A percentile compares a stretch with the other conserved stretches of the same genome.
Conservation (phyloP, 2,329 filamentous ascomycete genomes). For the Penicillium verrucosum region DNA sequence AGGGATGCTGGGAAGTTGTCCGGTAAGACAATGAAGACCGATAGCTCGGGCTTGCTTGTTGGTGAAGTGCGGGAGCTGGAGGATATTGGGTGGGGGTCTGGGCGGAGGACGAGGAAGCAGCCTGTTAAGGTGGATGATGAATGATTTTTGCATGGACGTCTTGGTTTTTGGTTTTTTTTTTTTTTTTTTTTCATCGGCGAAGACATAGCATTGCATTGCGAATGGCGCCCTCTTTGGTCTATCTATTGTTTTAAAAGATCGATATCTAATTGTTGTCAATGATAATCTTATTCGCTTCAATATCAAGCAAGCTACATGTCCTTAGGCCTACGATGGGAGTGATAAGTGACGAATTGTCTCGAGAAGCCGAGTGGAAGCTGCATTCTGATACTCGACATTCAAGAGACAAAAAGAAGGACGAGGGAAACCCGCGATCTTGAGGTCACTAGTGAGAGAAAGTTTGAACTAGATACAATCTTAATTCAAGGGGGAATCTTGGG, state of each 20-base stretch:
- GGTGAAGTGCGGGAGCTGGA: constrained; percentile 35
- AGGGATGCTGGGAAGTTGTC: constrained; percentile 45
- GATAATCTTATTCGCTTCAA: neutral
- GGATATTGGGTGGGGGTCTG: constrained; percentile 33
- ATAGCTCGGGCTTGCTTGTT: constrained; percentile 19
- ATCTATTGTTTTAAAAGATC: neutral
- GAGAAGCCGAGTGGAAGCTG: neutral
- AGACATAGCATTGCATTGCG: constrained; percentile 19
- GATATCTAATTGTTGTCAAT: constrained; percentile 1
- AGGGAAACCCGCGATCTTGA: neutral
- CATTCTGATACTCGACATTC: neutral
- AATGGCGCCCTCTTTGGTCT: constrained; percentile 13
- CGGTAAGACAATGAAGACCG: constrained; percentile 26
- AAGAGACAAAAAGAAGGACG: neutral
- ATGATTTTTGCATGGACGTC: constrained; percentile 5
- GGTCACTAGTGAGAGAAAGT: neutral
- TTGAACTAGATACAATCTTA: constrained; percentile 8
- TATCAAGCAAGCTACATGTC: neutral
- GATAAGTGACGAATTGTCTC: neutral
- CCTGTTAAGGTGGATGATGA: constrained; percentile 24
- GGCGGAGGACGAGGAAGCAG: constrained; percentile 35
- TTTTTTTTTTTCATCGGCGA: neutral
- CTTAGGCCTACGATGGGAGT: neutral
- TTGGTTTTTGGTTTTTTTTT: constrained; percentile 1
- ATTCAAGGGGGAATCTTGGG: constrained; percentile 24